A percentile compares a stretch with the other conserved stretches of the same genome.
These are phyloP conservation scores for Cladosporium phlei DNA, from an alignment of 2,329 filamentous ascomycete species.

Conservation along the genomic window DNA sequence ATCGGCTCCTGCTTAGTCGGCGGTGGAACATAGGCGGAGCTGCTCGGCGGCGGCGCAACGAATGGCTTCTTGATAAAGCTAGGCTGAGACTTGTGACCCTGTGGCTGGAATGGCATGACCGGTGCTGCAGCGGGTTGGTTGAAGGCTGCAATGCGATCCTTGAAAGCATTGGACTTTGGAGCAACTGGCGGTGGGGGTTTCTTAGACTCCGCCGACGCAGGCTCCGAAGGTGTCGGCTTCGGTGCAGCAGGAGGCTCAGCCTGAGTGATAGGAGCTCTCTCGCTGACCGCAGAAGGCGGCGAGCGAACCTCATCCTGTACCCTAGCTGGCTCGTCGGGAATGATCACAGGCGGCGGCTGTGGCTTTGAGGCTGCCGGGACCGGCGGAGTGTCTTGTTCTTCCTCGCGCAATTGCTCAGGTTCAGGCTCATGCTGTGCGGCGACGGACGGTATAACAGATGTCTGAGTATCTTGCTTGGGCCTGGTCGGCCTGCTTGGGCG, in stretches of 20 bases:
- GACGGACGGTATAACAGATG: slow-evolving; percentile 6
- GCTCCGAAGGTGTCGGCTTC: slow-evolving; percentile 30
- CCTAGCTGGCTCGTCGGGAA: slow-evolving; percentile 19
- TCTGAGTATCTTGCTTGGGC: slow-evolving; percentile 56
- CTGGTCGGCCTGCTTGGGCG: slow-evolving; percentile 69
- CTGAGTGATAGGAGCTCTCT: slow-evolving; percentile 16
- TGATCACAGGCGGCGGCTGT: slow-evolving; percentile 33
- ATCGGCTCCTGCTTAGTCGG: slow-evolving; percentile 61
- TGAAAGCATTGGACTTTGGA: slow-evolving; percentile 78
- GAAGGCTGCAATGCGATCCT: slow-evolving; percentile 93
- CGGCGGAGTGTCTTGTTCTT: slow-evolving; percentile 25
- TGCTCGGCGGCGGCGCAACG: slow-evolving; percentile 87
- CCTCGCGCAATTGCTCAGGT: slow-evolving; percentile 28
- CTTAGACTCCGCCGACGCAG: slow-evolving; percentile 42
- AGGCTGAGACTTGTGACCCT: slow-evolving; percentile 52
- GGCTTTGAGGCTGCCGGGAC: slow-evolving; percentile 33
- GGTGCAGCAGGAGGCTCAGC: slow-evolving; percentile 29
- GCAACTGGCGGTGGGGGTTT: slow-evolving; percentile 61
- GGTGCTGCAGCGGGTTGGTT: slow-evolving; percentile 85
- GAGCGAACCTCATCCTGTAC: slow-evolving; percentile 24
- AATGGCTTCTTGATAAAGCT: slow-evolving; percentile 95
- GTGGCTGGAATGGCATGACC: slow-evolving; percentile 82
- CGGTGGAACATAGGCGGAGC: slow-evolving; percentile 82
- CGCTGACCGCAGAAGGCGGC: slow-evolving; percentile 21
- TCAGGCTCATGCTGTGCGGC: slow-evolving; percentile 24